phyloP scores from a whole-genome alignment of 192 early-diverging fungal species.

The Paraglomus brasilianum region DNA sequence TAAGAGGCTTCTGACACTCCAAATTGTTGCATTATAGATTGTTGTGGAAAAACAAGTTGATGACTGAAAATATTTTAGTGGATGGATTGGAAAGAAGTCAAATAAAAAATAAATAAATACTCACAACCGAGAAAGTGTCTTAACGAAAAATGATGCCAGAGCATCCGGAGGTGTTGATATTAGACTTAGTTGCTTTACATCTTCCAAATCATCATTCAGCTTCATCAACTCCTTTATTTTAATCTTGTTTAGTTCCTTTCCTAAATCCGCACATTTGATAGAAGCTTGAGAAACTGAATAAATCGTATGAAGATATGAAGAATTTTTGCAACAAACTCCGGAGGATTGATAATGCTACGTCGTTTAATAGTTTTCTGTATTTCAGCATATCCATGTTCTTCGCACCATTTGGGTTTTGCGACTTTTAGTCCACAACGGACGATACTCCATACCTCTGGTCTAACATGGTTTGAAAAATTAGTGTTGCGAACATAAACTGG shows the following conservation, averaged over 20 bases:
- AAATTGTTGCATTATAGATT: slow-evolving; percentile 27
- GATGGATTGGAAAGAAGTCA: slow-evolving; percentile 7
- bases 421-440: slow-evolving; percentile 18
- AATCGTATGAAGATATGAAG: not conserved
- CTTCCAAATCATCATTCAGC: slow-evolving; percentile 22
- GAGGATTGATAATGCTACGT: slow-evolving; percentile 14
- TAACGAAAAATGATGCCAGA: slow-evolving; percentile 20
- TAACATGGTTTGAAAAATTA: slow-evolving; percentile 21
- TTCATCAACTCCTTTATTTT: slow-evolving; percentile 29
- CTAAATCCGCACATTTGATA: slow-evolving; percentile 3
- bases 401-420: slow-evolving; percentile 15
- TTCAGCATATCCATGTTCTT: slow-evolving; percentile 20
- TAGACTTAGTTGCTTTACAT: slow-evolving; percentile 11
- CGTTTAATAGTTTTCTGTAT: slow-evolving; percentile 20
- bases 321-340: slow-evolving; percentile 14
- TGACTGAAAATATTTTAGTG: slow-evolving; percentile 23
- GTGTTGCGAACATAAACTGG: slow-evolving; percentile 13
- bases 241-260: slow-evolving; percentile 20
- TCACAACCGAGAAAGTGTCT: slow-evolving; percentile 19
- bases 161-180: slow-evolving; percentile 3
- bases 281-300: slow-evolving; percentile 13
- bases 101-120: slow-evolving; percentile 20
- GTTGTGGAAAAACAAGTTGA: slow-evolving; percentile 18
- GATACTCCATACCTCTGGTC: slow-evolving; percentile 27
- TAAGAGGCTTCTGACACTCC: slow-evolving; percentile 23